Conservation (phyloP, 2,329 filamentous ascomycete species). For the Kalmusia sp. region DNA sequence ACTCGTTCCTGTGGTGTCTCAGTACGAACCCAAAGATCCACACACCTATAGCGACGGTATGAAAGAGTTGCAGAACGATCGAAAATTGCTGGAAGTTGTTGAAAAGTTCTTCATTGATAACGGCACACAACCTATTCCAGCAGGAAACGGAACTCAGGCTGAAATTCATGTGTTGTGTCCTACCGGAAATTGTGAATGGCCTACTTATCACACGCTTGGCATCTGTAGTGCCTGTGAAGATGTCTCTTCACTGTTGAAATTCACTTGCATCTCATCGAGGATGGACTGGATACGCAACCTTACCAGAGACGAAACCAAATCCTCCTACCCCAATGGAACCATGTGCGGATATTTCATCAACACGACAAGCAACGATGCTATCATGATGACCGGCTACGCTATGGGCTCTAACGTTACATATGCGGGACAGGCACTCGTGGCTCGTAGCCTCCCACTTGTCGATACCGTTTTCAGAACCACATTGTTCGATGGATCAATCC, state of each 20-base stretch:
- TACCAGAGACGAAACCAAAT: slow-evolving; percentile 4
- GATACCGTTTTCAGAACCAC: not conserved
- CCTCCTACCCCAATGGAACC: slow-evolving; percentile 10
- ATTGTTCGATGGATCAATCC: slow-evolving; percentile 23
- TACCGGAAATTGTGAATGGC: slow-evolving; percentile 32
- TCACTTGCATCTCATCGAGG: slow-evolving; percentile 18
- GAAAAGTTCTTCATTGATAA: slow-evolving; percentile 26
- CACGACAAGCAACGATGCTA: slow-evolving; percentile 16
- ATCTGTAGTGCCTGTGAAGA: slow-evolving; percentile 34
- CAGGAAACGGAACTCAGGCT: slow-evolving; percentile 24
- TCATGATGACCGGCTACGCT: slow-evolving; percentile 27
- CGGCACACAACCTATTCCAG: slow-evolving; percentile 19
- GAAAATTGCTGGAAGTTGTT: not conserved
- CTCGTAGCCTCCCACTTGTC: slow-evolving; percentile 21
- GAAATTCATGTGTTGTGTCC: slow-evolving; percentile 34
- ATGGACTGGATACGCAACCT: slow-evolving; percentile 26
- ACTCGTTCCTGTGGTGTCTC: slow-evolving; percentile 16
- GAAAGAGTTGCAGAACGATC: not conserved
- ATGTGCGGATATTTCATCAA: slow-evolving; percentile 37
- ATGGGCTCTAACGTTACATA: slow-evolving; percentile 3
- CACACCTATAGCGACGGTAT: not conserved
- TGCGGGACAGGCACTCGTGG: slow-evolving; percentile 17
- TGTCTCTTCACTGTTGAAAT: slow-evolving; percentile 20
- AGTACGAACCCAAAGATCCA: slow-evolving; percentile 10
- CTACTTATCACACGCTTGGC: slow-evolving; percentile 25